These are phyloP conservation scores for Umbellularia californica DNA, from an alignment of 164 flowering plant genomes.

Conservation along the genomic window DNA sequence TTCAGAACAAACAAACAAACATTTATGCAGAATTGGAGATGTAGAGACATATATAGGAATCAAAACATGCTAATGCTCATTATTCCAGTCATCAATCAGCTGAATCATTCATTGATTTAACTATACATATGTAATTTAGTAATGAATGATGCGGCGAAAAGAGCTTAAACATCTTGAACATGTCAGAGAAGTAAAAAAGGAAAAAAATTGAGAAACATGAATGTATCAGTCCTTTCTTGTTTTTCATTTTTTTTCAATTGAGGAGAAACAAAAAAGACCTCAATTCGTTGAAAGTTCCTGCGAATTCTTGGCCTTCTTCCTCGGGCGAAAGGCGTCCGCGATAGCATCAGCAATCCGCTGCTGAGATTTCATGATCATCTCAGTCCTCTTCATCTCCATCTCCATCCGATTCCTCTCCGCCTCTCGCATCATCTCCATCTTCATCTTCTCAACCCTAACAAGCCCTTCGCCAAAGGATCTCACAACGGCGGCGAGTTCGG, in stretches of 20 bases:
- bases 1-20: no score
- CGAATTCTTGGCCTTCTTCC: constrained; percentile 34
- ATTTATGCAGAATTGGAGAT: no score
- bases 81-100: no score
- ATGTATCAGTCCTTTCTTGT: not conserved
- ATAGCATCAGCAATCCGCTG: constrained; percentile 50
- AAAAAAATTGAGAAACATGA: not conserved
- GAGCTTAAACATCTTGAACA: no score
- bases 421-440: constrained; percentile 78
- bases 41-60: no score
- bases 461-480: constrained; percentile 58
- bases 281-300: constrained; percentile 1
- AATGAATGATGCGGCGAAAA: no score
- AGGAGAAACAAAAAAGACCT: not conserved
- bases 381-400: constrained; percentile 69
- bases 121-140: no score
- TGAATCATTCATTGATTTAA: no score
- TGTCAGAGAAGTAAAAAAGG: not conserved
- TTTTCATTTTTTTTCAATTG: not conserved
- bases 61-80: no score
- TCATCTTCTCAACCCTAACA: constrained; percentile 64
- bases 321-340: constrained; percentile 30
- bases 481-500: constrained; percentile 53
- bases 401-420: constrained; percentile 62
- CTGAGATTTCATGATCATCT: constrained; percentile 67